A percentile compares a stretch with the other conserved stretches of the same genome.
phyloP scores from a whole-genome alignment of 192 early-diverging fungal species.

The Coemansia brasiliensis region DNA sequence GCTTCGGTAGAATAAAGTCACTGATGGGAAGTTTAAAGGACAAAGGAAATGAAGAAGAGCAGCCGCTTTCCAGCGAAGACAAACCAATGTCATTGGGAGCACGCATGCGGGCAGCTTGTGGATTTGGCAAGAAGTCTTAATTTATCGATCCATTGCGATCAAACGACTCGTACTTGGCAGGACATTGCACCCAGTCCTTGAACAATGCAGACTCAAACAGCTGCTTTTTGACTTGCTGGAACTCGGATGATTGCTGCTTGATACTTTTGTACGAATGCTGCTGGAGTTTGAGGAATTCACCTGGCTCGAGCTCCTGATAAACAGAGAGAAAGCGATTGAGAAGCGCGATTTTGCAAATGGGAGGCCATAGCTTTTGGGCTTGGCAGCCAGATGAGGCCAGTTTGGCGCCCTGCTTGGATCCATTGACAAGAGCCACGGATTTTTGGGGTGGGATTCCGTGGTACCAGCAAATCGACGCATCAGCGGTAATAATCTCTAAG shows the following conservation, averaged over 20 bases:
- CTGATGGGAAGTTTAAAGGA: constrained; percentile 2
- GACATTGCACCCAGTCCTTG: constrained; percentile 29
- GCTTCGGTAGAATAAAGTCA: constrained; percentile 28
- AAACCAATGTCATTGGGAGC: constrained; percentile 33
- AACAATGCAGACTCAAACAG: constrained; percentile 21
- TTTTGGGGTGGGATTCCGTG: constrained; percentile 4
- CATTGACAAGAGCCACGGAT: constrained; percentile 55
- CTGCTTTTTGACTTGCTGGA: constrained; percentile 21
- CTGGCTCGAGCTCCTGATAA: not conserved
- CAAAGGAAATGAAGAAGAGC: not conserved
- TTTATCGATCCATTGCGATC: constrained; percentile 4
- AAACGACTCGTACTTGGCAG: constrained; percentile 24
- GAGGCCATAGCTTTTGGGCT: constrained; percentile 19
- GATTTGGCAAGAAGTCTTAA: constrained; percentile 16
- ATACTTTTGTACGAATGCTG: constrained; percentile 21
- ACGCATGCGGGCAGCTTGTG: constrained; percentile 35
- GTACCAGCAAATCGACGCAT: constrained; percentile 48
- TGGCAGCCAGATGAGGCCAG: constrained; percentile 23
- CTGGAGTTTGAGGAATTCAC: no score
- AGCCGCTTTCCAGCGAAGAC: not conserved
- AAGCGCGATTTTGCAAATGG: constrained; percentile 43
- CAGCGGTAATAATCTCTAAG: constrained; percentile 25
- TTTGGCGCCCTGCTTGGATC: constrained; percentile 57
- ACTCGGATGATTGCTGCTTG: constrained; percentile 26
- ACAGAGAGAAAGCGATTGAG: constrained; percentile 1